A percentile compares a stretch with the other conserved stretches of the same genome.
These are phyloP conservation scores for Cutaneotrichosporon curvatum DNA, from an alignment of 1,284 basidiomycete species.

Conservation along the genomic window DNA sequence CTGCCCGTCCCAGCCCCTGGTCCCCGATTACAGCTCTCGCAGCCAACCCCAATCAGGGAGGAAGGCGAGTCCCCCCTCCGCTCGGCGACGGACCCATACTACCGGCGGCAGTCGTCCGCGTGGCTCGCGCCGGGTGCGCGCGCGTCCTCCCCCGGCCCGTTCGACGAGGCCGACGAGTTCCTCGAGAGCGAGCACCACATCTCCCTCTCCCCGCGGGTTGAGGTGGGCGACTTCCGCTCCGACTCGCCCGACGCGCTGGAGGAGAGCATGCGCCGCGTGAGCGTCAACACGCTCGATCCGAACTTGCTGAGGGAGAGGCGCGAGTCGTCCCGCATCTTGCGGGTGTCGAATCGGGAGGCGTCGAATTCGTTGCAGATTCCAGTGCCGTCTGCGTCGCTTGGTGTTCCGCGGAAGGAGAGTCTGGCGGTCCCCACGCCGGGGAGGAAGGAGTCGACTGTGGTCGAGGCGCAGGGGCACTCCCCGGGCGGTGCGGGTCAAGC, in stretches of 20 bases:
- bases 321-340: constrained; percentile 5
- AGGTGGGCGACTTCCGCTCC: constrained; percentile 11
- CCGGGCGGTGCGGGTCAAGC: too few species aligned
- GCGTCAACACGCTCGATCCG: constrained; percentile 28
- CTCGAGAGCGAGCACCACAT: constrained; percentile 3
- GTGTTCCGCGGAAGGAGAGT: background rate
- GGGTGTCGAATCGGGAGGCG: constrained; percentile 1
- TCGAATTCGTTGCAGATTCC: constrained; percentile 14
- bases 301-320: constrained; percentile 20
- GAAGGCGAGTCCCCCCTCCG: constrained; percentile 17
- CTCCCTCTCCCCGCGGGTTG: constrained; percentile 5
- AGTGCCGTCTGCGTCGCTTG: background rate
- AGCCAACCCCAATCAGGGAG: constrained; percentile 24
- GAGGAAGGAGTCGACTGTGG: constrained; percentile 3
- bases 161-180: constrained; percentile 31
- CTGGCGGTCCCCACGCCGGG: background rate
- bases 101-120: constrained; percentile 4
- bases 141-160: constrained; percentile 31
- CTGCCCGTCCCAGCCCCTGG: background rate
- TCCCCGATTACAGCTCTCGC: background rate
- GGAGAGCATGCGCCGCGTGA: constrained; percentile 10
- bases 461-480: too few species aligned
- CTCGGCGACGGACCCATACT: constrained; percentile 12
- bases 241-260: constrained; percentile 18
- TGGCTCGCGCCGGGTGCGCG: constrained; percentile 7